phyloP scores from a whole-genome alignment of 2,329 filamentous ascomycete genomes.

The Arthrobotrys sphaeroides region DNA sequence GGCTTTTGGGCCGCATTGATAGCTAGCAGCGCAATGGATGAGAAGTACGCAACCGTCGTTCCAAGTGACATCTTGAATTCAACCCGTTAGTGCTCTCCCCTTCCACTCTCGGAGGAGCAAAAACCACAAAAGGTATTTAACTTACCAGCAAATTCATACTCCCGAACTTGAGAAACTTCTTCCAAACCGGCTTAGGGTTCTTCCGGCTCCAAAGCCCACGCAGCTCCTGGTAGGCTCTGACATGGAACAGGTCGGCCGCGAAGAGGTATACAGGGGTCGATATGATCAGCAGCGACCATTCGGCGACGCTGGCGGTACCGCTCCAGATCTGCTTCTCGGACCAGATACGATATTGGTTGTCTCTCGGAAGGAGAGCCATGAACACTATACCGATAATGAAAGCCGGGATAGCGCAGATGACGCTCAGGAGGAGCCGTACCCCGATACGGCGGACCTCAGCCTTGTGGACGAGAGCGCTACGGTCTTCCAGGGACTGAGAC shows the following conservation, averaged over 20 bases:
- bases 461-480: constrained; percentile 75
- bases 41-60: constrained; percentile 85
- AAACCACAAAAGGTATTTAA: not conserved
- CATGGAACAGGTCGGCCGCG: constrained; percentile 85
- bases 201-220: constrained; percentile 77
- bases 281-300: constrained; percentile 81
- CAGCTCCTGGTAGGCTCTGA: constrained; percentile 80
- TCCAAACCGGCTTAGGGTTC: constrained; percentile 76
- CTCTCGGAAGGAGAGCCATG: constrained; percentile 78
- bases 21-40: constrained; percentile 81
- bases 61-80: constrained; percentile 74
- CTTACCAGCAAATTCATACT: constrained; percentile 86
- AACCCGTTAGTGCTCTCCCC: not conserved
- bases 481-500: constrained; percentile 82
- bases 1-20: constrained; percentile 66
- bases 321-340: constrained; percentile 76
- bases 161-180: constrained; percentile 88
- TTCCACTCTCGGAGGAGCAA: not conserved
- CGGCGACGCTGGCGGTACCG: constrained; percentile 76
- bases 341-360: constrained; percentile 70
- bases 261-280: constrained; percentile 88
- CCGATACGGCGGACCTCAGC: constrained; percentile 76
- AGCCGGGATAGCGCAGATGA: constrained; percentile 78
- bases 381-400: constrained; percentile 89
- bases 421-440: constrained; percentile 74